phyloP scores from a whole-genome alignment of 31 red algal genomes.

The Endocladia muricata region DNA sequence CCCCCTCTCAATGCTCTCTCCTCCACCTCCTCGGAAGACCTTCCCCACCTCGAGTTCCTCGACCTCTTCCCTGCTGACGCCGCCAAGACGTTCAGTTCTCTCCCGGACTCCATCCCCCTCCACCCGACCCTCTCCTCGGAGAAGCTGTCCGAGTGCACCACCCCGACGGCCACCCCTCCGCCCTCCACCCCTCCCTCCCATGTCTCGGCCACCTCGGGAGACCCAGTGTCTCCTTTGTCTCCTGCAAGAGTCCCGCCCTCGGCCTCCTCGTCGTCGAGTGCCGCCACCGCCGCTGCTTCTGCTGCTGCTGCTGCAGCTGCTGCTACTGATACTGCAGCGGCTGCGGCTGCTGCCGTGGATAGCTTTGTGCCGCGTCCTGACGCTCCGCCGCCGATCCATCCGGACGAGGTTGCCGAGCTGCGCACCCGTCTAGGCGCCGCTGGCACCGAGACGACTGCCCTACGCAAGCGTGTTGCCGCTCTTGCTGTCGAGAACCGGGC shows the following conservation, averaged over 20 bases:
- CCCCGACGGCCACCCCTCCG: conserved; percentile 5
- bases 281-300: too few species aligned
- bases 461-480: conserved; percentile 46
- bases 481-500: conserved; percentile 43
- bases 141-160: conserved; percentile 13
- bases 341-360: not conserved
- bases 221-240: too few species aligned
- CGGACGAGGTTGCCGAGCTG: conserved; percentile 42
- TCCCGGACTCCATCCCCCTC: conserved; percentile 2
- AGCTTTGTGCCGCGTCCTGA: not conserved
- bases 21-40: conserved; percentile 17
- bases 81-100: not conserved
- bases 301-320: too few species aligned
- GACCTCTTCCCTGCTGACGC: conserved; percentile 24
- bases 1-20: conserved; percentile 48
- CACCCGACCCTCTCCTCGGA: conserved; percentile 9
- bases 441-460: conserved; percentile 18
- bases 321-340: not conserved
- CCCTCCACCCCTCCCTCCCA: not conserved
- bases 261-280: too few species aligned
- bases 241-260: too few species aligned
- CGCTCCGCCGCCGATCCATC: not conserved
- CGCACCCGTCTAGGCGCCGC: conserved; percentile 39
- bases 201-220: not conserved
- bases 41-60: conserved; percentile 40